Evolutionary conservation across 2,329 filamentous ascomycete genomes (phyloP), one percentile per base, ranked within the genome.

Genomic region (Apiospora koreana): DNA sequence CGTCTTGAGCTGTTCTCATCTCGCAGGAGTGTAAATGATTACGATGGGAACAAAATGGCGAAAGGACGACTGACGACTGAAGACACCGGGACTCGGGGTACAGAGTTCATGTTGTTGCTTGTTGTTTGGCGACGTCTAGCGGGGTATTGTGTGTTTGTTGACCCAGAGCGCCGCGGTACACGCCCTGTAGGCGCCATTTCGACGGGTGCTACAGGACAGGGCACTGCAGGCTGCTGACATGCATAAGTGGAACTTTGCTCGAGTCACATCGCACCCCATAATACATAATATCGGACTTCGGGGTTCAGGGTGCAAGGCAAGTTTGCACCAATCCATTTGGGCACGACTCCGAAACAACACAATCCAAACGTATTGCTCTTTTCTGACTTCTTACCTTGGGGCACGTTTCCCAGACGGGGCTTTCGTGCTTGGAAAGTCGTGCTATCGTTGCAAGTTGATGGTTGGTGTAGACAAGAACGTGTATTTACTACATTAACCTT

Each of bases 31-130:
- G 6, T 18, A 1, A 2, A 7, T 54, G 14, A 25, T 6, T 21
- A 58, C 4, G 14, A 58, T 8, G 10, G 50, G n/a, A n/a, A n/a
- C n/a, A n/a, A n/a, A n/a, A n/a, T n/a, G n/a, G n/a, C n/a, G n/a
- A n/a, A n/a, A n/a, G n/a, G n/a, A n/a, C n/a, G n/a, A n/a, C n/a
- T 2, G 14, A 7, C 4, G 16, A 2, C 6, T 10, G 18, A 3
- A 2, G 5, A 31, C 14, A 25, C 14, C 50, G 50, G 50, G 6
- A 8, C 14, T 58, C 50, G 50, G 50, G 50, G 50, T 58, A 18
- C 50, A 58, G 50, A 31, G 50, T 58, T 31, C 14, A 28, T 31
- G 12, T n/a, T 31, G 9, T 31, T 31, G 31, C 2, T 16, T 14
- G 21, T 3, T 6, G 25, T 18, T 10, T 23, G 38, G 38, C 38